Base-by-base conservation (phyloP, 495 filamentous ascomycete species). In the Elaphomyces granulatus region DNA sequence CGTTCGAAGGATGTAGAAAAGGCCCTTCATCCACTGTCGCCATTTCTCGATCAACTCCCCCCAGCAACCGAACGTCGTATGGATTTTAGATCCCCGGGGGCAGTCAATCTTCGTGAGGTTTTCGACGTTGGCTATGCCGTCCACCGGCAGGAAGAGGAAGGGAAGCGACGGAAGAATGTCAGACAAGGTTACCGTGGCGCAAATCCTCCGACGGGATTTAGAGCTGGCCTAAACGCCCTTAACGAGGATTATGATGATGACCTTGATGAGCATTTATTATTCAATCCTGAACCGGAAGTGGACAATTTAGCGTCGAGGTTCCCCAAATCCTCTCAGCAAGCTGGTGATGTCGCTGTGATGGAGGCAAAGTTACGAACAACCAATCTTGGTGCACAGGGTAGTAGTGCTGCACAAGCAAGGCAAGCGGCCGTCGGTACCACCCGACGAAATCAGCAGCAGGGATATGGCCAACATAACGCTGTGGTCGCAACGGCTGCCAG, bases 51-150 rank as follows among this genome's bases (percentile, higher is more conserved):
- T 20, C 47, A 57, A 37, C 36, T 41, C 4, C 47, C 47, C 15
- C 57, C 78, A n/a, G 61, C 72, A 2, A 56, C 65, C 20, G 69
- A 71, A 14, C 70, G 70, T 37, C 77, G 83, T 8, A 78, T 80
- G 68, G 92, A 98, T 61, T 98, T 96, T 75, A 81, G 90, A 34
- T 95, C 87, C 0, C 92, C 90, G 0, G 92, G 86, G 34, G 90
- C 83, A 8, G 79, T 96, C 59, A 95, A 94, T 53, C 68, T 98
- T 15, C 83, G 90, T 37, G 90, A 98, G 52, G 85, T 96, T 10
- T 98, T 98, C 48, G 90, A 98, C 52, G 90, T 98, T 36, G 80
- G 84, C 23, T 96, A 98, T 50, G 85, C 90, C 16, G 90, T 98
- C 12, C 90, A 96, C 53, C 72, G 90, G 20, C 85, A 96, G 58